Evolutionary conservation across 2,329 filamentous ascomycete species (phyloP).

Genomic region (Fusarium sp.): DNA sequence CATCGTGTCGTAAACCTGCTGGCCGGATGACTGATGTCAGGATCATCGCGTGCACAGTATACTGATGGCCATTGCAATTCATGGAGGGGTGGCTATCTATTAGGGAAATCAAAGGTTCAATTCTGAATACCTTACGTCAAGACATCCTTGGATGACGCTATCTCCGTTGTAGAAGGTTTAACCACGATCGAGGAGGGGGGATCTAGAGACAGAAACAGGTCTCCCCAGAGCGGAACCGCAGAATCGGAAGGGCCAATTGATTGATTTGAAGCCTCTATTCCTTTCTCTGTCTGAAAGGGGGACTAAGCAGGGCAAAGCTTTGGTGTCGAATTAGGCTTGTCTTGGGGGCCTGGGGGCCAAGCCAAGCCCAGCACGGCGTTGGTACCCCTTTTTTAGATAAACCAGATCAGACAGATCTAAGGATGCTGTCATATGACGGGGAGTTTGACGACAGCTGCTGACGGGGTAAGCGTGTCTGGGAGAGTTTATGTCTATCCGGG

Average conservation of each 20-base stretch:
- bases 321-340: neutral
- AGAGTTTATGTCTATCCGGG: neutral
- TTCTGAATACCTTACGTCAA: neutral
- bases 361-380: conserved; percentile 7
- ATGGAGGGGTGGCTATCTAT: neutral
- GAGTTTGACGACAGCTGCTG: conserved; percentile 22
- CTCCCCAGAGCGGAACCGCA: conserved; percentile 33
- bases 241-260: neutral
- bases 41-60: conserved; percentile 26
- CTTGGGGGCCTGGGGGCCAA: conserved; percentile 8
- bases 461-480: neutral
- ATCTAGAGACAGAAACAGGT: conserved; percentile 3
- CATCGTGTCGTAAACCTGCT: conserved; percentile 1
- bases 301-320: neutral
- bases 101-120: conserved; percentile 5
- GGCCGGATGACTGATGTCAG: conserved; percentile 21
- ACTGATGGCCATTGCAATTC: neutral
- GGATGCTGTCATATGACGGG: conserved; percentile 36
- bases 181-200: neutral
- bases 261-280: too few relatives aligned
- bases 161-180: conserved; percentile 13
- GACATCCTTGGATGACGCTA: conserved; percentile 31
- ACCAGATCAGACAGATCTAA: conserved; percentile 32
- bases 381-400: conserved; percentile 27
- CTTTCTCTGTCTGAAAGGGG: neutral